These are phyloP conservation scores for Pyrrhoderma noxium DNA, from an alignment of 1,284 basidiomycete genomes.

Conservation along the genomic window DNA sequence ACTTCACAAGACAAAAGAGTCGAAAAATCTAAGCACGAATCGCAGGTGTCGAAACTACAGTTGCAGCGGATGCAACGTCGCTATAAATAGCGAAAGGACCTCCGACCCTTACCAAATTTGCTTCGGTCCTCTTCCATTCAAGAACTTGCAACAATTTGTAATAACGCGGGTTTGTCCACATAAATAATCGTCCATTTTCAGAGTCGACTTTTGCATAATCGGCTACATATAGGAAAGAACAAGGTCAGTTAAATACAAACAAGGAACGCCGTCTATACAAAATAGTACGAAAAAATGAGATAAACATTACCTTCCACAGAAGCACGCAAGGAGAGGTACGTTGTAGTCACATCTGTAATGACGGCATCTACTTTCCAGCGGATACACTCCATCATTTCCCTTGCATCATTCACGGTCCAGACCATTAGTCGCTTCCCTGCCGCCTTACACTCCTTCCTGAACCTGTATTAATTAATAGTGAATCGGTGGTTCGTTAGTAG, in stretches of 20 bases:
- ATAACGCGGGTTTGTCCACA: conserved; percentile 64
- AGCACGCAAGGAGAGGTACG: conserved; percentile 67
- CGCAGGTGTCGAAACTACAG: background rate
- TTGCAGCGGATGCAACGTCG: background rate
- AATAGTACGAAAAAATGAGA: conserved; percentile 6
- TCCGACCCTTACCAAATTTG: conserved; percentile 41
- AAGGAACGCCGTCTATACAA: background rate
- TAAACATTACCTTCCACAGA: conserved; percentile 51
- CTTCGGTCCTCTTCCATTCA: conserved; percentile 24
- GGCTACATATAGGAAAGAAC: conserved; percentile 29
- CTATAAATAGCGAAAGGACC: conserved; percentile 43
- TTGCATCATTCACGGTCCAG: conserved; percentile 92
- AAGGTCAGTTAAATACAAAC: background rate
- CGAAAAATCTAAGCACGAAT: background rate
- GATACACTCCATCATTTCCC: conserved; percentile 86
- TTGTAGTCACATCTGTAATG: conserved; percentile 79
- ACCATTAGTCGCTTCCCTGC: conserved; percentile 87
- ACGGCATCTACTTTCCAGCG: conserved; percentile 89
- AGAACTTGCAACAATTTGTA: conserved; percentile 44
- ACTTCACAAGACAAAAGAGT: background rate
- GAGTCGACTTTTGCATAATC: conserved; percentile 61
- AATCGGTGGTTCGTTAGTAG: background rate
- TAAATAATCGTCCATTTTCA: conserved; percentile 58
- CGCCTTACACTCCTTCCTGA: conserved; percentile 70
- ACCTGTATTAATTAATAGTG: conserved; percentile 33